Percentiles rank a stretch among this genome's conserved stretches.
Conservation (phyloP, 139 green algal species). For the Coelastrella sp. region DNA sequence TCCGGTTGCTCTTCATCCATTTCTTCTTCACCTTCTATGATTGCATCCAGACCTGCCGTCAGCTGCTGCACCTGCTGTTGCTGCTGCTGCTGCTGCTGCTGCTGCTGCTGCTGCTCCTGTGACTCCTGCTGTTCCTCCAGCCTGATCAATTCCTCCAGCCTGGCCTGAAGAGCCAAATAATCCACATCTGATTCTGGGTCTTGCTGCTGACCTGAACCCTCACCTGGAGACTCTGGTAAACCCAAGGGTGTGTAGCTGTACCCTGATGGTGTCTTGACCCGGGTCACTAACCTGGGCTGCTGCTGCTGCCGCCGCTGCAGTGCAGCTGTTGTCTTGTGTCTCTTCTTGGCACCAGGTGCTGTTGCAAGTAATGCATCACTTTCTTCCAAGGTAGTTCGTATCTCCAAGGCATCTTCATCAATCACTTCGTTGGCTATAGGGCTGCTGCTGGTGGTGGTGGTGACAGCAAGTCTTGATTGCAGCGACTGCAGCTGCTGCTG, state of each 20-base stretch:
- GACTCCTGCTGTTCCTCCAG: constrained; percentile 35
- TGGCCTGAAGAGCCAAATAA: constrained; percentile 46
- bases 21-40: constrained; percentile 17
- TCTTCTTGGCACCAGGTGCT: not conserved
- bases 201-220: constrained; percentile 3
- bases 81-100: constrained; percentile 21
- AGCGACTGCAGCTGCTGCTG: constrained; percentile 45
- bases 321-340: not conserved
- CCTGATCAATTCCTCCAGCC: constrained; percentile 52
- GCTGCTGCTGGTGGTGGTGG: constrained; percentile 32
- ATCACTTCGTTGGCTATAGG: not conserved
- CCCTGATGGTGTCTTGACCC: constrained; percentile 8
- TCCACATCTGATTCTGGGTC: constrained; percentile 40
- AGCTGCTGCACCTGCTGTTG: constrained; percentile 1
- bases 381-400: constrained; percentile 55
- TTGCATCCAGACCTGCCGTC: not conserved
- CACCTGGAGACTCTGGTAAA: too few species aligned
- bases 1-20: not conserved
- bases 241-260: constrained; percentile 35
- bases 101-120: constrained; percentile 5
- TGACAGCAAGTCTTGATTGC: constrained; percentile 30
- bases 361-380: constrained; percentile 56
- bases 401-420: constrained; percentile 47
- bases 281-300: not conserved
- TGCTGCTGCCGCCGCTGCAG: constrained; percentile 38